Base-by-base conservation (phyloP, 2,329 filamentous ascomycete species). In the Dendrostoma leiphaemia region DNA sequence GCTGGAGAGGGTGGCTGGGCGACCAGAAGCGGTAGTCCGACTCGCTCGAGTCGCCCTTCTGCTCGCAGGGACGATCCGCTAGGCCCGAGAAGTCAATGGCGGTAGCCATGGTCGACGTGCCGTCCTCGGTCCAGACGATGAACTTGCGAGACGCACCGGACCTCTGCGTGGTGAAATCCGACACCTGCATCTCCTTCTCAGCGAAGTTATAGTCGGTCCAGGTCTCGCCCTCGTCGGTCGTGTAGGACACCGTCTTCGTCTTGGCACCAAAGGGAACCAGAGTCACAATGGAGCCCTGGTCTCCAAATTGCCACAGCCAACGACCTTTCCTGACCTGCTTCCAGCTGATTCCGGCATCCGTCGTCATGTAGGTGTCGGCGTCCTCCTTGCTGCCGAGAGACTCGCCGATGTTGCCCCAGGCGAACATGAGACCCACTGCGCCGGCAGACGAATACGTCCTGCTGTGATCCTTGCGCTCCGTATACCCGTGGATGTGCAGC, bases 251-350 rank as follows among this genome's bases (percentile, higher is more conserved):
- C 2, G 75, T 73, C 50, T 89, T 83, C 2, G 88, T 89, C 65
- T 82, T 84, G 40, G 32, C 80, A 13, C 81, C 78, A 54, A 91
- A 84, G 65, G 88, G 83, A 21, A 93, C 91, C 46, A 99, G 86
- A 38, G 96, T 90, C 58, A 97, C 84, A 63, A 97, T 88, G 6
- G 91, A 94, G 26, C 94, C 94, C 69, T 96, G 91, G 64, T 99
- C 95, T 55, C 94, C 95, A 67, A 91, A 96, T 65, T 96, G 90
- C 91, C 91, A 99, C 65, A 89, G 88, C 78, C 91, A 96, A 32
- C 81, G 82, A 6, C 94, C 95, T 71, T 95, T 92, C 73, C 89
- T 93, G 58, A 93, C 85, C 55, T 86, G 83, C 60, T 80, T 85
- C 94, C 94, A 99, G 35, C 77, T 89, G 48, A 97, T 80, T 52